Evolutionary conservation across 176 grass and related monocot species (phyloP).

Genomic region (Thinopyrum elongatum): DNA sequence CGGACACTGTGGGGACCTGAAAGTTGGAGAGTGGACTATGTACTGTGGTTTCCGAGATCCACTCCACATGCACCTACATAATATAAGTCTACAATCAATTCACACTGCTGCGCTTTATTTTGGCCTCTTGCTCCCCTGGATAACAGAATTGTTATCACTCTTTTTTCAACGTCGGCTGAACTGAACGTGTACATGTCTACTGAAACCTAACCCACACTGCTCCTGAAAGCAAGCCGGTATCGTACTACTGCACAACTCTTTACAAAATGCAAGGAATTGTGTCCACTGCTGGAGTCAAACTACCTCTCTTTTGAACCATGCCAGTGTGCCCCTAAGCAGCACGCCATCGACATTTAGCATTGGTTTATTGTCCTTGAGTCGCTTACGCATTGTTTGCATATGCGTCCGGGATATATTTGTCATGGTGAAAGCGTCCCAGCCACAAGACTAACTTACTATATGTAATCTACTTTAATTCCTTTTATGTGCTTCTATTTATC

Average conservation of each 20-base stretch:
- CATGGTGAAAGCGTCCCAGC: constrained; percentile 85
- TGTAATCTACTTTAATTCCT: constrained; percentile 43
- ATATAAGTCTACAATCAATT: not conserved
- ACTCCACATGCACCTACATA: not conserved
- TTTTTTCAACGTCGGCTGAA: constrained; percentile 41
- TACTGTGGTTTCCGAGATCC: constrained; percentile 14
- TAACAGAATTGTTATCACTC: not conserved
- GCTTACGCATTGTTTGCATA: constrained; percentile 51
- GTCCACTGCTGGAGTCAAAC: constrained; percentile 76
- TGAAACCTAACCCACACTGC: constrained; percentile 52
- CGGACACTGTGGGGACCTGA: not conserved
- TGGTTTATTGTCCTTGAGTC: not conserved
- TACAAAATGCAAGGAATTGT: constrained; percentile 93
- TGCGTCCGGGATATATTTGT: constrained; percentile 85
- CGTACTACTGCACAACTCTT: constrained; percentile 86
- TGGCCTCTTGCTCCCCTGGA: constrained; percentile 5
- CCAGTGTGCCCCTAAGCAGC: not conserved
- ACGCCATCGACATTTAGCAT: not conserved
- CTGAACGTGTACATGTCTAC: constrained; percentile 66
- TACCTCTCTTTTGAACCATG: constrained; percentile 3
- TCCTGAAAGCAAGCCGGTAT: constrained; percentile 67
- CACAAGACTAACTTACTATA: constrained; percentile 66
- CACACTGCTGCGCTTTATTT: not conserved
- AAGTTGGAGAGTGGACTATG: not conserved
- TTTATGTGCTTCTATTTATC: not conserved